Evolutionary conservation across 805 yeast genomes (phyloP).

Genomic region (Sugiyamaella valdiviana): DNA sequence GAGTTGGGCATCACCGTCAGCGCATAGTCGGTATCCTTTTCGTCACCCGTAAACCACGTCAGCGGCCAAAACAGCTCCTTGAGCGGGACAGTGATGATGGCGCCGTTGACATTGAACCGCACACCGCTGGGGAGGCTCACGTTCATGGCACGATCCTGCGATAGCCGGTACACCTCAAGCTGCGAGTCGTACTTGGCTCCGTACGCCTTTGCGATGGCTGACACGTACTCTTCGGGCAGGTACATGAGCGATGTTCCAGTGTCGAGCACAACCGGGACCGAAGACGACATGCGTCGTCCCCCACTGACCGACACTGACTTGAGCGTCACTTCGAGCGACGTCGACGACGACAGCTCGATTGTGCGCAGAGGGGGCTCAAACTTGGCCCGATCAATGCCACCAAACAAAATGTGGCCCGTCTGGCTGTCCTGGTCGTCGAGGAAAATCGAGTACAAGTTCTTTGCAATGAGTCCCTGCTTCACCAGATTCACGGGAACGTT

Average conservation of each 20-base stretch:
- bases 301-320: slow-evolving; percentile 17
- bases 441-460: slow-evolving; percentile 56
- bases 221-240: slow-evolving; percentile 37
- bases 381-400: slow-evolving; percentile 63
- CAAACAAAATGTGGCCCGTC: slow-evolving; percentile 58
- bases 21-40: slow-evolving; percentile 22
- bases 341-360: slow-evolving; percentile 16
- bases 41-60: slow-evolving; percentile 23
- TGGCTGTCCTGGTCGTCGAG: slow-evolving; percentile 38
- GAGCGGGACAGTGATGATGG: slow-evolving; percentile 38
- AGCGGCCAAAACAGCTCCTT: slow-evolving; percentile 26
- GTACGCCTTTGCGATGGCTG: slow-evolving; percentile 32
- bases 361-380: slow-evolving; percentile 18
- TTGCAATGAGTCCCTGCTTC: slow-evolving; percentile 48
- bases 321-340: slow-evolving; percentile 20
- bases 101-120: slow-evolving; percentile 48
- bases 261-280: slow-evolving; percentile 40
- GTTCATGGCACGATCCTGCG: slow-evolving; percentile 30
- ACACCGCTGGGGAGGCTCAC: slow-evolving; percentile 25
- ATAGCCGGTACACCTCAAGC: slow-evolving; percentile 38
- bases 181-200: slow-evolving; percentile 37
- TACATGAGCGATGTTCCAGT: slow-evolving; percentile 51
- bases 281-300: slow-evolving; percentile 7
- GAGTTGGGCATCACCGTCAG: slow-evolving; percentile 26
- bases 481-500: slow-evolving; percentile 59